Conservation (phyloP, 768 basidiomycete species). For the Amanita pseudoporphyria region DNA sequence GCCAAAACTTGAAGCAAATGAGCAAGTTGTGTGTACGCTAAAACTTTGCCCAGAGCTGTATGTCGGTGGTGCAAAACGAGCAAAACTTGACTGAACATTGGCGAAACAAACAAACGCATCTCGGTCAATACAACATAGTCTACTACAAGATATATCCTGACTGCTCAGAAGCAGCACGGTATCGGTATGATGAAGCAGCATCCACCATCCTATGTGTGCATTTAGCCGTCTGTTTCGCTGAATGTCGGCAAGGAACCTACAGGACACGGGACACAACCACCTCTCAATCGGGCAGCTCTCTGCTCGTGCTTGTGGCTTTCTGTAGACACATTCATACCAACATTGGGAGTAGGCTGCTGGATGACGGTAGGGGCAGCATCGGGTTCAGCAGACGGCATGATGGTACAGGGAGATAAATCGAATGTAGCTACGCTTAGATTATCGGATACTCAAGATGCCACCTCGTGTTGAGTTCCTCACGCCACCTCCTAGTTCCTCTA, state of each 20-base stretch:
- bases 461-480: constrained; percentile 38
- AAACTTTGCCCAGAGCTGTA: no score
- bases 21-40: constrained; percentile 58
- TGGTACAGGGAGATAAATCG: not conserved
- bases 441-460: constrained; percentile 39
- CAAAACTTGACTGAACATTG: no score
- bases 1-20: constrained; percentile 46
- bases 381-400: not conserved
- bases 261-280: constrained; percentile 4
- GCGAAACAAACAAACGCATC: no score
- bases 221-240: not conserved
- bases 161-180: constrained; percentile 1
- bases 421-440: not conserved
- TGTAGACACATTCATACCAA: not conserved
- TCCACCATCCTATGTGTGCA: not conserved
- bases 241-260: not conserved
- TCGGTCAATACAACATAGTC: no score
- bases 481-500: constrained; percentile 27
- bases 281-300: not conserved
- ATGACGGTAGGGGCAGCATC: not conserved
- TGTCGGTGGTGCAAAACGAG: no score
- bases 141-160: not conserved
- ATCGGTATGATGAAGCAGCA: constrained; percentile 5
- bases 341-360: not conserved
- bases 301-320: not conserved